phyloP scores from a whole-genome alignment of 1,139 yeast genomes.

The Lodderomyces jiufengensis region DNA sequence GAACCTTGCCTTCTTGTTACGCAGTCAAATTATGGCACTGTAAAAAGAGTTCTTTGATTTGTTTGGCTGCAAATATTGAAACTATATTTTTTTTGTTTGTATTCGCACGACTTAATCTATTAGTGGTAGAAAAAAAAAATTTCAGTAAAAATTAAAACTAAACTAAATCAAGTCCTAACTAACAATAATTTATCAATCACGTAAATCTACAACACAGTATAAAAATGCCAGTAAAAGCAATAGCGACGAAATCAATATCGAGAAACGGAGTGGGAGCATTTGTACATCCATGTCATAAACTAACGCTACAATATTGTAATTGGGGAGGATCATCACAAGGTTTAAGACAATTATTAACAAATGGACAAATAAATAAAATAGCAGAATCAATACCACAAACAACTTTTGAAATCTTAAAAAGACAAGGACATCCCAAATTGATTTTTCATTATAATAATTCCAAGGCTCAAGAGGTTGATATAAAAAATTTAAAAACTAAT shows the following conservation, averaged over 20 bases:
- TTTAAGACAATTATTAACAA: constrained; percentile 62
- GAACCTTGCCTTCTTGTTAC: no score
- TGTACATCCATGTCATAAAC: constrained; percentile 68
- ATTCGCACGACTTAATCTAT: no score
- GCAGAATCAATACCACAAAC: constrained; percentile 63
- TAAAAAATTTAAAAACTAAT: constrained; percentile 56
- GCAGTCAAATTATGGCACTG: no score
- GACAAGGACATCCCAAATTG: constrained; percentile 79
- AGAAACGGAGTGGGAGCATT: constrained; percentile 83
- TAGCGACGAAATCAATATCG: constrained; percentile 52
- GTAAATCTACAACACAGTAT: no score
- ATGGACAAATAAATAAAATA: constrained; percentile 50
- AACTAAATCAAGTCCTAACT: no score
- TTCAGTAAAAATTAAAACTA: no score
- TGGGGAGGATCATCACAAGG: constrained; percentile 96
- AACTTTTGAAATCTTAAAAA: constrained; percentile 65
- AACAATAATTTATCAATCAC: no score
- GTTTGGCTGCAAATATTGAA: no score
- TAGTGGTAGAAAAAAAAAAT: no score
- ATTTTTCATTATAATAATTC: constrained; percentile 56
- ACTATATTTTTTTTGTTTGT: no score
- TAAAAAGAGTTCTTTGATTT: no score
- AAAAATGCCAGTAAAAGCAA: constrained; percentile 51
- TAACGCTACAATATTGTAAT: constrained; percentile 78
- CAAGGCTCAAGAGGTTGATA: constrained; percentile 37